Base-by-base conservation (phyloP, 768 basidiomycete species). In the Suillus weaverae region DNA sequence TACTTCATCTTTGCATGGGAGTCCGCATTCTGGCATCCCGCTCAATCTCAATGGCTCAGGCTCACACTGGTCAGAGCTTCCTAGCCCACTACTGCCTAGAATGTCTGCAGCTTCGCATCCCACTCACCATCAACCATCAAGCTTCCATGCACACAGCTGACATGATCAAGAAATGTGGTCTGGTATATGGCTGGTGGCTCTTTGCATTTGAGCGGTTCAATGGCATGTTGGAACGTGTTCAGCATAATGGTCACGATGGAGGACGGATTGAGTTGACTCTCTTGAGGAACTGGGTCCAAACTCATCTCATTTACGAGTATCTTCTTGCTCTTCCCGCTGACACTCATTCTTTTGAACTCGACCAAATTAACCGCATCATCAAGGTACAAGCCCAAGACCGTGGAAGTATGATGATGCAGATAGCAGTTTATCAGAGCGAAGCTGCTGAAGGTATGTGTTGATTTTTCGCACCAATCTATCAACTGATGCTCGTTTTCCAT, bases 181-280 rank as follows among this genome's bases (percentile, higher is more conserved):
- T 76, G 6, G 68, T 77, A 16, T 77, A 77, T 44, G 70, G 61
- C 13, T 77, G 75, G 75, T 79, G 78, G 76, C 65, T 77, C 0
- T 79, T 79, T 57, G 72, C 71, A 1, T 78, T 77, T 61, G 76
- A 79, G 60, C 64, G 71, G 6, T 77, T 77, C 65, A 79, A 79
- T 65, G 73, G 77, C 0, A 71, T 76, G 66, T 63, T 78, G 16
- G 72, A 78, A 51, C 69, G 70, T 13, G 72, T 77, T 20, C 74
- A 78, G 0, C 69, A 64, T 61, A 78, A 78, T 64, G 73, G 75
- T 1, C 74, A 77, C 46, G 69, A 68, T 55, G 69, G 71, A 22
- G 76, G 76, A 1, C 8, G 60, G 30, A 75, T 77, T 64, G 77
- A 78, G 64, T 61, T 74, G 0, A 77, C 77, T 5, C 50, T 77